phyloP scores from a whole-genome alignment of 2,329 filamentous ascomycete species.

The Sporothrix phasma region DNA sequence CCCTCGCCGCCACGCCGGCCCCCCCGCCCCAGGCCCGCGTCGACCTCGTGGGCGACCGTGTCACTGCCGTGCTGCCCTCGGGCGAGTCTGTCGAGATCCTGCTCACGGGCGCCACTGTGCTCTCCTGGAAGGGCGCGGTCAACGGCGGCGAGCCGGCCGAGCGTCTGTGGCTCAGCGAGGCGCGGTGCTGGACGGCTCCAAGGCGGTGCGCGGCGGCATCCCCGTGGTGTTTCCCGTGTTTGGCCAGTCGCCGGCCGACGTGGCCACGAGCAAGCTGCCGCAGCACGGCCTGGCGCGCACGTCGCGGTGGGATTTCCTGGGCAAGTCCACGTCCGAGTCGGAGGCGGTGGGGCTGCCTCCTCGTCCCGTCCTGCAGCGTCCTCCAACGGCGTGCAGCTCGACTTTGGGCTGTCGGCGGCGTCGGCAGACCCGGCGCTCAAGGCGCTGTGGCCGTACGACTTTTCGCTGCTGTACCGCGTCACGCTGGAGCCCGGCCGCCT shows the following conservation, averaged over 20 bases:
- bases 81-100: slow-evolving; percentile 80
- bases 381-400: slow-evolving; percentile 68
- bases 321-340: slow-evolving; percentile 67
- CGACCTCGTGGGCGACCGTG: slow-evolving; percentile 58
- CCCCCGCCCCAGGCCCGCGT: slow-evolving; percentile 68
- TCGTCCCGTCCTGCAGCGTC: slow-evolving; percentile 9
- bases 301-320: slow-evolving; percentile 86
- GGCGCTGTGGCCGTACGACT: slow-evolving; percentile 74
- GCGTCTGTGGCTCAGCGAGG: slow-evolving; percentile 77
- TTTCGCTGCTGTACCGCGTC: slow-evolving; percentile 87
- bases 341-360: slow-evolving; percentile 16
- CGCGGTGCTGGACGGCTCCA: slow-evolving; percentile 73
- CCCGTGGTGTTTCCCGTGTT: slow-evolving; percentile 95
- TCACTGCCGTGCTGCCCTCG: slow-evolving; percentile 72
- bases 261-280: slow-evolving; percentile 67
- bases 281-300: slow-evolving; percentile 94
- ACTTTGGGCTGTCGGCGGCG: slow-evolving; percentile 77
- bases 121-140: slow-evolving; percentile 76
- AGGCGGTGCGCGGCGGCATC: slow-evolving; percentile 84
- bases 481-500: slow-evolving; percentile 67
- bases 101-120: slow-evolving; percentile 85
- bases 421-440: slow-evolving; percentile 59
- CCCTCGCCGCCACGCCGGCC: slow-evolving; percentile 63
- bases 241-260: slow-evolving; percentile 61
- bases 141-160: slow-evolving; percentile 43